Base-by-base conservation (phyloP, 139 green algal genomes). In the Parachlorella kessleri region DNA sequence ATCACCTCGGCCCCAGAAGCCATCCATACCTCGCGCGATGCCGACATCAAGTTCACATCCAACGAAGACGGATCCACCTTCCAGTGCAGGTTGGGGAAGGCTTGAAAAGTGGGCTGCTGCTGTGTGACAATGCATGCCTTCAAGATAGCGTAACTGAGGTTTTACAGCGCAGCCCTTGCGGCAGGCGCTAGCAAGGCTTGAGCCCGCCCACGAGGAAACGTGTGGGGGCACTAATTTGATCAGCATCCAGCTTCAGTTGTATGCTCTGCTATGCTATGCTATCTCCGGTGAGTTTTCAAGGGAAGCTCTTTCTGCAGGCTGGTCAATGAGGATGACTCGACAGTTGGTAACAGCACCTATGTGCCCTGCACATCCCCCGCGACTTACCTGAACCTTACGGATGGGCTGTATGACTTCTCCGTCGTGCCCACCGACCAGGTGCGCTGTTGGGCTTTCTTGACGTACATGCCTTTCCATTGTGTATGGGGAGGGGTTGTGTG, bases 401-500 rank as follows among this genome's bases (percentile, higher is more conserved):
- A 75, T 39, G 81, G 81, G 14, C 48, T 54, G 14, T 86, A 83
- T 64, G 42, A 48, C 24, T 78, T 86, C 40, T 18, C 69, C 24
- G 41, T 78, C 18, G 30, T 18, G 32, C 36, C 77, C 65, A 69
- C 77, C 23, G 77, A 82, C 38, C 26, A 42, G 26, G 77, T 69
- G 28, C n/a, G n/a, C n/a, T n/a, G n/a, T n/a, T n/a, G n/a, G n/a
- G n/a, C n/a, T n/a, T n/a, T n/a, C n/a, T n/a, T n/a, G n/a, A n/a
- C n/a, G n/a, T n/a, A n/a, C n/a, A n/a, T n/a, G n/a, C n/a, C n/a
- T n/a, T n/a, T n/a, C n/a, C n/a, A n/a, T n/a, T n/a, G n/a, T n/a
- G n/a, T n/a, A n/a, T n/a, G n/a, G n/a, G n/a, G n/a, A n/a, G n/a
- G n/a, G n/a, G n/a, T n/a, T n/a, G n/a, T n/a, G n/a, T n/a, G n/a